These are phyloP conservation scores for Beta corolliflora DNA, from an alignment of 179 eudicot species.

Conservation along the genomic window DNA sequence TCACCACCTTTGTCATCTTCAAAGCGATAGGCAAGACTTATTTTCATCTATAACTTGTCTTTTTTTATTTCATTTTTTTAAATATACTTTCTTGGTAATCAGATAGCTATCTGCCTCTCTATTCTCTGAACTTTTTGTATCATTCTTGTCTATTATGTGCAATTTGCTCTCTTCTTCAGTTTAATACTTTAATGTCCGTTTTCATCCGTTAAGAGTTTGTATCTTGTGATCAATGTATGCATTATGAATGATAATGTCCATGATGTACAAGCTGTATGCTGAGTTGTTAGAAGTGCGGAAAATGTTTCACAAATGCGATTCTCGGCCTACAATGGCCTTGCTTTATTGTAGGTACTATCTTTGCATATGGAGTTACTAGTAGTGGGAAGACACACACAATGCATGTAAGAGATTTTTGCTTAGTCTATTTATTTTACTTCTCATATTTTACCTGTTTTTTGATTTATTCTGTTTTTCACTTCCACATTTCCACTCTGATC, in stretches of 20 bases:
- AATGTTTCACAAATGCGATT: conserved; percentile 6
- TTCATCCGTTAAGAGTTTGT: neutral
- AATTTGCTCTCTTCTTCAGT: neutral
- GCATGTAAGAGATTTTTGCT: conserved; percentile 51
- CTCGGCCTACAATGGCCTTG: conserved; percentile 5
- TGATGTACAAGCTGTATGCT: neutral
- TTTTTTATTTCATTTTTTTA: neutral
- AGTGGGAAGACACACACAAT: conserved; percentile 84
- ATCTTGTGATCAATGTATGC: neutral
- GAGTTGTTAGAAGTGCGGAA: neutral
- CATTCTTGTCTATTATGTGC: neutral
- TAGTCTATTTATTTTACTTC: neutral
- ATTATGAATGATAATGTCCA: neutral
- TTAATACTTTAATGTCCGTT: neutral
- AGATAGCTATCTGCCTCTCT: no score
- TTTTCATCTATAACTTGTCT: no score
- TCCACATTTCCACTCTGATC: neutral
- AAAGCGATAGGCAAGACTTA: no score
- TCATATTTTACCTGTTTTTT: neutral
- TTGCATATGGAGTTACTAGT: conserved; percentile 82
- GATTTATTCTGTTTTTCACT: neutral
- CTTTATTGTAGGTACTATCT: conserved; percentile 56
- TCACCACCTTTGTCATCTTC: no score
- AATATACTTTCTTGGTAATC: no score
- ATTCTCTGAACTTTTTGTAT: no score